Percentiles rank a stretch among this genome's conserved stretches.
These are phyloP conservation scores for Rhamnella rubrinervis DNA, from an alignment of 331 rosid genomes.

Conservation along the genomic window DNA sequence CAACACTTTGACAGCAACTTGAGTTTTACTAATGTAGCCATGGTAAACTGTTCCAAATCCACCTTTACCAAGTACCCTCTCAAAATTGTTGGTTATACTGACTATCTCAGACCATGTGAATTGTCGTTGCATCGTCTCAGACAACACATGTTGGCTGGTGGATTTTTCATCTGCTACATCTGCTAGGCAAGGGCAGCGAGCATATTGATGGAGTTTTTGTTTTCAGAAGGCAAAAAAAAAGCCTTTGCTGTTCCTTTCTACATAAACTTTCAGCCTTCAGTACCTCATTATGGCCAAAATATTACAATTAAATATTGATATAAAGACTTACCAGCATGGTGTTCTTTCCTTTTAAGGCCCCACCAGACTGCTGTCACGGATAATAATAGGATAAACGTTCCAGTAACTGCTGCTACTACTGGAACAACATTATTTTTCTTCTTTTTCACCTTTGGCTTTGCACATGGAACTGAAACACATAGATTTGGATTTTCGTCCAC, in stretches of 20 bases:
- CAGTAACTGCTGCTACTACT: neutral
- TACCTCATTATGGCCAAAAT: too few species aligned
- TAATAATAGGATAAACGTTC: neutral
- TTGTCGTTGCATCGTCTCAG: neutral
- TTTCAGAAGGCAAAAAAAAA: too few species aligned
- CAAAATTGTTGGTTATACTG: conserved; percentile 22
- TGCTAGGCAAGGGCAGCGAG: neutral
- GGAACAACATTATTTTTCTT: conserved; percentile 11
- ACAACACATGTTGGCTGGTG: neutral
- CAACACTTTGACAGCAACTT: conserved; percentile 15
- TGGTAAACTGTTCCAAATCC: conserved; percentile 39
- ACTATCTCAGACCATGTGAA: conserved; percentile 18
- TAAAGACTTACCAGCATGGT: neutral
- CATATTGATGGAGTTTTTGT: neutral
- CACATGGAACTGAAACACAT: conserved; percentile 28
- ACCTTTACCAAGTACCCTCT: conserved; percentile 25
- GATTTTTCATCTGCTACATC: neutral
- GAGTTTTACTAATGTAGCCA: conserved; percentile 2
- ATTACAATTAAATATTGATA: too few species aligned
- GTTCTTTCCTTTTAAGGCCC: neutral
- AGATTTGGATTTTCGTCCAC: conserved; percentile 36
- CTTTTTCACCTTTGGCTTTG: conserved; percentile 19
- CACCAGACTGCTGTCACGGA: neutral
- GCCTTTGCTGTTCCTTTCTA: too few species aligned
- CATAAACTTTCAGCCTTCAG: too few species aligned